Evolutionary conservation across 2,329 filamentous ascomycete species (phyloP), one percentile per base, ranked within the genome.

Genomic region (Hymenoscyphus infarciens): DNA sequence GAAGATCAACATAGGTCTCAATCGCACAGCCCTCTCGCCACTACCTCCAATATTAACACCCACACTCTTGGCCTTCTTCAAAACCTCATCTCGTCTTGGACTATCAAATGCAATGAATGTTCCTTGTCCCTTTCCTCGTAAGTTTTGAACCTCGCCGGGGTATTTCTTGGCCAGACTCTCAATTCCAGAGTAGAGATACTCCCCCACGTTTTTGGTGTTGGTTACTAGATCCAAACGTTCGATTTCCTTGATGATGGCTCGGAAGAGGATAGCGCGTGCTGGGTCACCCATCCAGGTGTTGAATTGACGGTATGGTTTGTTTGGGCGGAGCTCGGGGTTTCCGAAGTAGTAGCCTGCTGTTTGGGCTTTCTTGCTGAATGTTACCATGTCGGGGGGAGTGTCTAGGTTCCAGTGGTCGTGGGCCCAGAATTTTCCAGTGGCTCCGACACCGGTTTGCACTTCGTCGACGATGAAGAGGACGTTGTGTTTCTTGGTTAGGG

Each of bases 211-310:
- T 35, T 62, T 75, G 68, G 87, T 92, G 76, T 88, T 81, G 74
- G 85, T 80, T 8, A 93, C 88, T 7, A 93, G 80, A 68, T 87
- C 82, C 39, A 88, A 79, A 59, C 86, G 80, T 68, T 88, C 80
- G 64, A 94, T 88, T 76, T 93, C 90, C 63, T 89, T 77, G 73
- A 92, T 85, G 75, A 94, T 91, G 68, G 87, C 87, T 67, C 87
- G 86, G 85, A 91, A 91, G 69, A 93, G 82, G 68, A 94, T 79
- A 16, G 88, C 89, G 64, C 89, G 87, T 42, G 88, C 87, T 61
- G 90, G 90, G 77, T 94, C 90, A 70, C 90, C 90, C 81, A 93
- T 92, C 90, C 90, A 93, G 65, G 90, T 92, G 80, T 93, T 93
- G 80, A 93, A 94, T 78, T 94, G 90, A 66, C 90, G 85, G 79